A percentile compares a stretch with the other conserved stretches of the same genome.
Evolutionary conservation across 352 stramenopile species (phyloP).

Genomic region (Phytophthora boehmeriae): DNA sequence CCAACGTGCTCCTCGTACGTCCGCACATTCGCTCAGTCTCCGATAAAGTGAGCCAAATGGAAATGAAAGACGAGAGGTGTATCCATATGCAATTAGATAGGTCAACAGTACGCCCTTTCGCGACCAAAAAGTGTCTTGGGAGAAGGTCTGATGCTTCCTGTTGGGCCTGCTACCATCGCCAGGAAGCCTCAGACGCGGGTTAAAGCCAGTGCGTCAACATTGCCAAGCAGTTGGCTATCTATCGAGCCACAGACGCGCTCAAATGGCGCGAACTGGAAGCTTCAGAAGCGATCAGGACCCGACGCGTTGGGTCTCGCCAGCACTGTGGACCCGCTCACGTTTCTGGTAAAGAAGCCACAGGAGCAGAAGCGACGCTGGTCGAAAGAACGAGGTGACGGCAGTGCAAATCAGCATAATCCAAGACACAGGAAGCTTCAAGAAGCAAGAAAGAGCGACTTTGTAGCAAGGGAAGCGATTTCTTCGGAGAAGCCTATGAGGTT

Average conservation of each 20-base stretch:
- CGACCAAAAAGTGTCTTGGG: not conserved
- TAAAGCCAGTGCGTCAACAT: conserved; percentile 2
- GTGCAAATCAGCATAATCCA: conserved; percentile 16
- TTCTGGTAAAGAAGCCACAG: conserved; percentile 31
- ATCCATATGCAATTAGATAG: conserved; percentile 10
- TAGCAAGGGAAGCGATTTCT: conserved; percentile 42
- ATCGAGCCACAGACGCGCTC: conserved; percentile 28
- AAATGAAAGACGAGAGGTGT: conserved; percentile 7
- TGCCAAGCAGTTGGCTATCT: conserved; percentile 42
- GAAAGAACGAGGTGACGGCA: conserved; percentile 4
- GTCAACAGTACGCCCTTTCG: conserved; percentile 36
- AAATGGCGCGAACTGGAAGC: conserved; percentile 13
- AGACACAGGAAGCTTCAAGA: conserved; percentile 9
- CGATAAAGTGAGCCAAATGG: not conserved
- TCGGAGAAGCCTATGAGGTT: conserved; percentile 51
- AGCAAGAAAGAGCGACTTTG: not conserved
- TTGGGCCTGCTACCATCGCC: not conserved
- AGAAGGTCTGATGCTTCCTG: conserved; percentile 15
- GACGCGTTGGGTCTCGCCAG: conserved; percentile 43
- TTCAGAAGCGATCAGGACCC: conserved; percentile 3
- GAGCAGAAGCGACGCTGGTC: not conserved
- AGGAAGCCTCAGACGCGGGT: conserved; percentile 15
- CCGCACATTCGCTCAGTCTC: conserved; percentile 61
- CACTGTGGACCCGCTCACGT: conserved; percentile 34
- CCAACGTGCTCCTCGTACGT: conserved; percentile 63